A percentile compares a stretch with the other conserved stretches of the same genome.
These are phyloP conservation scores for Gossypium davidsonii DNA, from an alignment of 441 rosid species.

Conservation along the genomic window DNA sequence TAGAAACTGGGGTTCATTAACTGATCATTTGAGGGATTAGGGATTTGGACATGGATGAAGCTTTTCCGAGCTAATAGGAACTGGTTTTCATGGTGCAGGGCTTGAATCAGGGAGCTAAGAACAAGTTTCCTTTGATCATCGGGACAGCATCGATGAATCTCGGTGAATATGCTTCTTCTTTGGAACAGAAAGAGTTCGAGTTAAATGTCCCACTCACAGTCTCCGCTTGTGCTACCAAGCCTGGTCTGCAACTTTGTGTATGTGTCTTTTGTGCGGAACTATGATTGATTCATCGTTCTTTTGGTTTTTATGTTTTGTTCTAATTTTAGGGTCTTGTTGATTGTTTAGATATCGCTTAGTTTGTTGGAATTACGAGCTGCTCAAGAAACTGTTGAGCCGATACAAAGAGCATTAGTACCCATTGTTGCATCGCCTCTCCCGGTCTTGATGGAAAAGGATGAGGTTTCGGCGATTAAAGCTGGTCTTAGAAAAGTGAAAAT, in stretches of 20 bases:
- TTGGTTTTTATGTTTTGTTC: not conserved
- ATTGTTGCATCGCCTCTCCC: constrained; percentile 27
- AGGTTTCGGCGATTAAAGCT: constrained; percentile 53
- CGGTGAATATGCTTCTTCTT: constrained; percentile 65
- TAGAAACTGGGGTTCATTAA: not conserved
- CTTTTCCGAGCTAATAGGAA: not conserved
- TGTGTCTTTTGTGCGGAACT: constrained; percentile 8
- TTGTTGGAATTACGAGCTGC: constrained; percentile 23
- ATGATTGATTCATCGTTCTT: not conserved
- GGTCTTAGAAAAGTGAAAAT: constrained; percentile 64
- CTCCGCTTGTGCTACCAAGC: constrained; percentile 40
- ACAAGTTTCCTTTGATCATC: constrained; percentile 45
- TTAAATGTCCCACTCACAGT: constrained; percentile 53
- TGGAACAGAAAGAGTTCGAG: constrained; percentile 60
- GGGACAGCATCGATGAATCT: constrained; percentile 65
- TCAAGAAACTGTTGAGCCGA: constrained; percentile 29
- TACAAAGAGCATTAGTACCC: constrained; percentile 28
- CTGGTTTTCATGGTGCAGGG: constrained; percentile 35
- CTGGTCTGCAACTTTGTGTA: constrained; percentile 56
- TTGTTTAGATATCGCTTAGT: constrained; percentile 43
- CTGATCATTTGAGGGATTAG: not conserved
- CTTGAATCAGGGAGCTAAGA: constrained; percentile 54
- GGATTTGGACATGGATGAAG: not conserved
- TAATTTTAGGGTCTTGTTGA: not conserved
- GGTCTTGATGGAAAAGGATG: constrained; percentile 34